A percentile compares a stretch with the other conserved stretches of the same genome.
phyloP scores from a whole-genome alignment of 306 rosid genomes.

The Citrullus colocynthis region DNA sequence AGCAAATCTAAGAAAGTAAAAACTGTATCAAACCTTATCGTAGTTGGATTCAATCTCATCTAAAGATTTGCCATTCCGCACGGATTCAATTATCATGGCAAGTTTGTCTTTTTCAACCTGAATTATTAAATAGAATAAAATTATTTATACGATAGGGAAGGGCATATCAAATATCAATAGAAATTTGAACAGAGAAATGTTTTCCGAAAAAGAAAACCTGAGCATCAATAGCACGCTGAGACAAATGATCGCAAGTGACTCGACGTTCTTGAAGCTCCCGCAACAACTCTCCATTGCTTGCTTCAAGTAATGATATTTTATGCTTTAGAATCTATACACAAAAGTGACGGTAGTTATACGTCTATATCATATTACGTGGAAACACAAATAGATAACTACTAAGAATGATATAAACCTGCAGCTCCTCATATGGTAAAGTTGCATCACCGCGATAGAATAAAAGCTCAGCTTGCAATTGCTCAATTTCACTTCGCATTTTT shows the following conservation, averaged over 20 bases:
- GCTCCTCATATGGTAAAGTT: constrained; percentile 65
- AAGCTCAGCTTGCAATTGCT: constrained; percentile 84
- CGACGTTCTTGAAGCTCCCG: constrained; percentile 47
- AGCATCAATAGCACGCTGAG: constrained; percentile 38
- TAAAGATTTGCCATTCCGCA: constrained; percentile 81
- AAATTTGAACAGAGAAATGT: neutral
- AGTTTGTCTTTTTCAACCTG: constrained; percentile 86
- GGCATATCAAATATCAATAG: neutral
- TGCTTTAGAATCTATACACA: constrained; percentile 64
- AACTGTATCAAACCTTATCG: constrained; percentile 40
- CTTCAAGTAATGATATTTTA: constrained; percentile 83
- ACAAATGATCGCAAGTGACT: constrained; percentile 25
- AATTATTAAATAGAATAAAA: constrained; percentile 5
- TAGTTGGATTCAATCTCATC: constrained; percentile 70
- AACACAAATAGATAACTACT: neutral
- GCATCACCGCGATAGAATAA: constrained; percentile 57
- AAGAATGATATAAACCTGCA: constrained; percentile 46
- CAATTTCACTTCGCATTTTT: constrained; percentile 75
- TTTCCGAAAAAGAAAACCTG: constrained; percentile 23
- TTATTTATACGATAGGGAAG: neutral
- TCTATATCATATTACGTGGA: neutral
- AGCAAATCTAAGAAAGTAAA: neutral
- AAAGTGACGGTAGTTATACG: constrained; percentile 8
- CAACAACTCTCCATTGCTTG: constrained; percentile 64
- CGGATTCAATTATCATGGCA: constrained; percentile 57